Base-by-base conservation (phyloP, 2,329 filamentous ascomycete genomes). In the Colletotrichum sp. region DNA sequence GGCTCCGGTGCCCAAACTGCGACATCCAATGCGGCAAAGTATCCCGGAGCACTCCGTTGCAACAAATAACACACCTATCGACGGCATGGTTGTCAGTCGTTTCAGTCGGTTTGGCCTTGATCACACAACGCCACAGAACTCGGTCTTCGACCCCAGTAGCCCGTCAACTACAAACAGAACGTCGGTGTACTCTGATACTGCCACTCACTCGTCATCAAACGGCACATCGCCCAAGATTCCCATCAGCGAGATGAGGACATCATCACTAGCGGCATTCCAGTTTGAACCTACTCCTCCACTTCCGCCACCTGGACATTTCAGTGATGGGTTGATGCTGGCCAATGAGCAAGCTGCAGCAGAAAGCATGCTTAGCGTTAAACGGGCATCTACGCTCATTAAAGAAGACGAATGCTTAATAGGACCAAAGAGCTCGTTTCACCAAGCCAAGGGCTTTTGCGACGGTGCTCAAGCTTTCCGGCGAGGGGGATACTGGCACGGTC, bases 371-470 rank as follows among this genome's bases (percentile, higher is more conserved):
- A 39, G n/a, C 18, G 59, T 28, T 10, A 36, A 49, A 57, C 34
- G 24, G 5, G 12, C 55, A 9, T 77, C 76, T 3, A 32, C n/a
- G 2, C 6, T 34, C 13, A 24, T n/a, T n/a, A 71, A 62, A 7
- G 76, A 73, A 9, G 67, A 76, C 10, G 67, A 73, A 7, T 72
- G 77, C 52, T 55, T 69, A 3, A 78, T 88, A 30, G 83, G 84
- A 0, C 77, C 82, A 1, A 80, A 82, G 18, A 87, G 85, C 77
- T 85, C 83, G 4, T 83, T 86, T 39, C 80, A 83, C 60, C 79
- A 80, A 32, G 75, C 85, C 21, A 83, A 82, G 12, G 84, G 86
- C 0, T 83, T 87, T 64, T 88, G 86, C 77, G 75, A 82, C 8
- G 86, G 86, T 2, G 85, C 86, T 8, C 81, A 81, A n/a, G 79